Conservation (phyloP, 768 basidiomycete genomes). For the Hericium erinaceus region DNA sequence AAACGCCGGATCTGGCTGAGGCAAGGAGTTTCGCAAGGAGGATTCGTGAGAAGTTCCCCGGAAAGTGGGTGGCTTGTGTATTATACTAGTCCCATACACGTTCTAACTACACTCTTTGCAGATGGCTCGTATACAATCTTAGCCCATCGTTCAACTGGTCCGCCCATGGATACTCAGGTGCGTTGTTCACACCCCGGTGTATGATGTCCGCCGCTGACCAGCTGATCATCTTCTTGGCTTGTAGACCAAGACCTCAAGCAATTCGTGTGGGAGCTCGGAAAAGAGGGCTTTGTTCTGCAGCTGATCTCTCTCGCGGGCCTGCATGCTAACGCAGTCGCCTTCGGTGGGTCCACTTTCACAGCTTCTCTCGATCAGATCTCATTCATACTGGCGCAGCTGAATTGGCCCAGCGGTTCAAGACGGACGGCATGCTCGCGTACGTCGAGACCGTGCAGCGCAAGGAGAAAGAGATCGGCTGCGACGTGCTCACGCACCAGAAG, state of each 20-base stretch:
- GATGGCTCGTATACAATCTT: conserved; percentile 80
- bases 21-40: conserved; percentile 70
- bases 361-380: background rate
- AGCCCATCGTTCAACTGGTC: conserved; percentile 94
- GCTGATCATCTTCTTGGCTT: background rate
- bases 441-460: conserved; percentile 81
- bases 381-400: conserved; percentile 41
- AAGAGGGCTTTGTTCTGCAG: conserved; percentile 89
- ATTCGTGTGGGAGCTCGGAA: conserved; percentile 85
- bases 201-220: background rate
- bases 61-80: conserved; percentile 35
- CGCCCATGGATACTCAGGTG: conserved; percentile 69
- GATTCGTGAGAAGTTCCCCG: conserved; percentile 64
- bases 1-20: conserved; percentile 73
- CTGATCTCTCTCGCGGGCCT: conserved; percentile 86
- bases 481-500: conserved; percentile 91
- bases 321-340: conserved; percentile 73
- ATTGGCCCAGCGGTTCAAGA: conserved; percentile 69
- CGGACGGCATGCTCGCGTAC: conserved; percentile 89
- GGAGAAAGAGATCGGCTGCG: conserved; percentile 81
- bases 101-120: conserved; percentile 15
- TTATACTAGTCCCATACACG: conserved; percentile 17
- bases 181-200: conserved; percentile 8
- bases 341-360: conserved; percentile 36
- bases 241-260: conserved; percentile 66